Evolutionary conservation across 805 yeast genomes (phyloP).

Genomic region (Metschnikowia picachoensis): DNA sequence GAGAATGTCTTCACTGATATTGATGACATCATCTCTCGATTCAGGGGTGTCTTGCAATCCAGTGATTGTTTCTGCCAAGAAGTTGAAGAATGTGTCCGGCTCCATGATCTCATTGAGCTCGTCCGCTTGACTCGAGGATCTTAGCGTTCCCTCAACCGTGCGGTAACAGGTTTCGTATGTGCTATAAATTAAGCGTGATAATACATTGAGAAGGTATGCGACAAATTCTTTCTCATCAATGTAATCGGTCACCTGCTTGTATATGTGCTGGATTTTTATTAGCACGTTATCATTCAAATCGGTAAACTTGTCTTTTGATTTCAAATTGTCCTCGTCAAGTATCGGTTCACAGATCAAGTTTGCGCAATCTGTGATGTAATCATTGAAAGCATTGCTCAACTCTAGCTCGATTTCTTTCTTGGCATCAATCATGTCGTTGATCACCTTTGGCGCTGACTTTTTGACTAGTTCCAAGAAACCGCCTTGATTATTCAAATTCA

Average conservation of each 20-base stretch:
- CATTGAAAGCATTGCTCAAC: conserved; percentile 65
- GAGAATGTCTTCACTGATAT: conserved; percentile 27
- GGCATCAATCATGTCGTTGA: conserved; percentile 78
- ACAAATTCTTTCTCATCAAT: conserved; percentile 50
- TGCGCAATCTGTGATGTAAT: conserved; percentile 52
- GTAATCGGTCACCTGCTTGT: conserved; percentile 48
- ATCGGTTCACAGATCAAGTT: conserved; percentile 46
- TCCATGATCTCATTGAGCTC: conserved; percentile 53
- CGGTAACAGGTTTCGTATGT: conserved; percentile 54
- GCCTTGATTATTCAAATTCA: conserved; percentile 28
- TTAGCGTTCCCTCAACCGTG: conserved; percentile 23
- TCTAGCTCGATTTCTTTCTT: conserved; percentile 67
- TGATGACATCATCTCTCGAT: conserved; percentile 5
- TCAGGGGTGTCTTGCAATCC: conserved; percentile 22
- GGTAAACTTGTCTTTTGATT: conserved; percentile 26
- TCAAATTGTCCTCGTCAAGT: conserved; percentile 14
- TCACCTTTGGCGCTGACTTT: conserved; percentile 74
- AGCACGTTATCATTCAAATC: conserved; percentile 48
- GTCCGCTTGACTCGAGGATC: conserved; percentile 22
- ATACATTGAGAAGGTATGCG: conserved; percentile 27
- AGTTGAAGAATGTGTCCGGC: conserved; percentile 54
- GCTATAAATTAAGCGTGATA: conserved; percentile 48
- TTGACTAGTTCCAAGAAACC: conserved; percentile 50
- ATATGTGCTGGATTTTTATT: conserved; percentile 53
- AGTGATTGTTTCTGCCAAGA: conserved; percentile 37